Evolutionary conservation across 768 basidiomycete genomes (phyloP), one percentile per base, ranked within the genome.

Genomic region (Amanita muscaria): DNA sequence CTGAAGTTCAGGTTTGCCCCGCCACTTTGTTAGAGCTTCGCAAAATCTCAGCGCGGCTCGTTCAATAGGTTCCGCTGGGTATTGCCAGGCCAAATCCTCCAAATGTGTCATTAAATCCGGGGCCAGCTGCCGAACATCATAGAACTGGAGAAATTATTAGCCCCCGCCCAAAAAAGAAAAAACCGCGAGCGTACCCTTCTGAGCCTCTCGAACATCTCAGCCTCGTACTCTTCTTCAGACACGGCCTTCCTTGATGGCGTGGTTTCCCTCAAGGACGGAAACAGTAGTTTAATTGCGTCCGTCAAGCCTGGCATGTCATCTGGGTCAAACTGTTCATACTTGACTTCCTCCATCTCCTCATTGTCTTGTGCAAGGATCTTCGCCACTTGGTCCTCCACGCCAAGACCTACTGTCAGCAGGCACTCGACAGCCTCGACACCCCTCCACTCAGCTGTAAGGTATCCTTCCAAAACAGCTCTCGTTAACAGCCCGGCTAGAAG

Each of bases 391-490:
- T 60, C 57, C 22, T 59, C 59, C 16, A 73, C 61, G 6, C 79
- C 76, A 34, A 84, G 61, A 1, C 88, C 89, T 18, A 90, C 73
- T 2, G 80, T 78, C 38, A 91, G 62, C 44, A 92, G 61, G 48
- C 82, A 77, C 53, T 87, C 81, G 8, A 80, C 72, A 4, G 81
- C 78, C 30, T 79, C 74, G 1, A 74, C 63, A 1, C 89, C 88
- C 22, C 70, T 73, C 89, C 89, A 93, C 0, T 83, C 82, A 8
- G 79, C 82, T 1, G 79, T 80, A 35, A 91, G 69, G 56, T 91
- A 92, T 0, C 89, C 89, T 55, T 93, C 88, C 41, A 92, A 62
- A 15, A 80, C 83, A 0, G 87, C 87, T n/a, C 88, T 76, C 4
- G 88, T 88, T 22, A 89, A 66, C 18, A 93, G 65, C 2, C 84